Evolutionary conservation across 2,329 filamentous ascomycete species (phyloP).

Genomic region (Torrubiella hemipterigena): DNA sequence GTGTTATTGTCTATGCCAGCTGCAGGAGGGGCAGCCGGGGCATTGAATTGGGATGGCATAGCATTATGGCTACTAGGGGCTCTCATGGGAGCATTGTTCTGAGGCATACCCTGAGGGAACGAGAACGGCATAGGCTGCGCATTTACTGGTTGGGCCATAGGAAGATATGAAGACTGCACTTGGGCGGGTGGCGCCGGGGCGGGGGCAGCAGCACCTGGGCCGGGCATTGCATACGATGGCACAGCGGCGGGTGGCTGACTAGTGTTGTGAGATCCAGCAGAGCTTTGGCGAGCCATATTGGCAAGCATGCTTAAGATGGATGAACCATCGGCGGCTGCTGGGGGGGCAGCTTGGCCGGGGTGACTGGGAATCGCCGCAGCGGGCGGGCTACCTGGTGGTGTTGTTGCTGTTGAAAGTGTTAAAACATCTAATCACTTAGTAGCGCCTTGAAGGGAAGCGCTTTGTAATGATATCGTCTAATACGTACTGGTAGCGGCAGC

Average conservation of each 20-base stretch:
- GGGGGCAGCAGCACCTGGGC: slow-evolving; percentile 18
- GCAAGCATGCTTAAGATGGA: slow-evolving; percentile 70
- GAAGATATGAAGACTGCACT: slow-evolving; percentile 23
- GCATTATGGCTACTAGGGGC: slow-evolving; percentile 16
- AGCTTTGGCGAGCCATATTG: slow-evolving; percentile 66
- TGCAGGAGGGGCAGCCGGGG: slow-evolving; percentile 19
- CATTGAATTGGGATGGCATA: slow-evolving; percentile 19
- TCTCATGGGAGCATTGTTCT: slow-evolving; percentile 19
- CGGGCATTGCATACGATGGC: slow-evolving; percentile 26
- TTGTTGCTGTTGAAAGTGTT: slow-evolving; percentile 45
- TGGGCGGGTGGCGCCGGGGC: slow-evolving; percentile 17
- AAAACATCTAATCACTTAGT: slow-evolving; percentile 24
- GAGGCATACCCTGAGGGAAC: slow-evolving; percentile 21
- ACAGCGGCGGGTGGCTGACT: slow-evolving; percentile 26
- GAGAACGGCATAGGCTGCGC: slow-evolving; percentile 32
- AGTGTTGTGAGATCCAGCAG: slow-evolving; percentile 29
- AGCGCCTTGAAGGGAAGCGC: not conserved
- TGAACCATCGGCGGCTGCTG: slow-evolving; percentile 31
- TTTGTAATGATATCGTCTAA: slow-evolving; percentile 8
- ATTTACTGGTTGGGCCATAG: slow-evolving; percentile 48
- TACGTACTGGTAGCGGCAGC: slow-evolving; percentile 52
- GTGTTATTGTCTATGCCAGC: slow-evolving; percentile 38
- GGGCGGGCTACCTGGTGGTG: slow-evolving; percentile 53
- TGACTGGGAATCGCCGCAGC: slow-evolving; percentile 29
- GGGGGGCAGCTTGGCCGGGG: slow-evolving; percentile 16